A percentile compares a stretch with the other conserved stretches of the same genome.
Conservation (phyloP, 1,284 basidiomycete genomes). For the Ceratobasidium sp. region DNA sequence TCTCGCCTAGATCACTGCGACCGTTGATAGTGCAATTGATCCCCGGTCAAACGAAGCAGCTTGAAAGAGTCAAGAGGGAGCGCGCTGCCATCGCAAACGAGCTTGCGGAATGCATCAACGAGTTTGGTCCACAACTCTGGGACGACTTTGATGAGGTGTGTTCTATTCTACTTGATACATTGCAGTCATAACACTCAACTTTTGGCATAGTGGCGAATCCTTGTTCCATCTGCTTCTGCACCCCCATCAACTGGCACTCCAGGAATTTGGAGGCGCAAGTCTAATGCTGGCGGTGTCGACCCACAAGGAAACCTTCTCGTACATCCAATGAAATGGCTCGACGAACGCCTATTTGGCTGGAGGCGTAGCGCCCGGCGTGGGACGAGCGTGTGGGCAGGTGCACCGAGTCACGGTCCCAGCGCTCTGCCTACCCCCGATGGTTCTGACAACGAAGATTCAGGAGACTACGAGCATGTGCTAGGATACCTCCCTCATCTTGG, state of each 20-base stretch:
- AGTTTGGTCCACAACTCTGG: constrained; percentile 89
- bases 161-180: constrained; percentile 41
- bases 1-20: constrained; percentile 78
- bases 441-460: constrained; percentile 71
- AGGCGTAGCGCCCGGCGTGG: constrained; percentile 76
- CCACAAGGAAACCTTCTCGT: constrained; percentile 81
- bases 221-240: constrained; percentile 84
- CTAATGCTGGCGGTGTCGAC: constrained; percentile 78
- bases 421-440: constrained; percentile 73
- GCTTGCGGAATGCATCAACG: constrained; percentile 89
- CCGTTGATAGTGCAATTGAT: constrained; percentile 92
- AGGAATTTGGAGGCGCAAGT: constrained; percentile 80
- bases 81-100: constrained; percentile 87
- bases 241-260: constrained; percentile 77
- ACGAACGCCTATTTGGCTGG: constrained; percentile 95
- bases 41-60: constrained; percentile 89
- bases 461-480: constrained; percentile 84
- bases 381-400: constrained; percentile 77
- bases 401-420: constrained; percentile 70
- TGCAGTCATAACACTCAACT: constrained; percentile 45
- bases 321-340: constrained; percentile 90
- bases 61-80: constrained; percentile 84
- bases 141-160: constrained; percentile 85
- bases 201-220: constrained; percentile 74
- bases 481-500: constrained; percentile 66